phyloP scores from a whole-genome alignment of 2,329 filamentous ascomycete species.

The Eutypella sp. region DNA sequence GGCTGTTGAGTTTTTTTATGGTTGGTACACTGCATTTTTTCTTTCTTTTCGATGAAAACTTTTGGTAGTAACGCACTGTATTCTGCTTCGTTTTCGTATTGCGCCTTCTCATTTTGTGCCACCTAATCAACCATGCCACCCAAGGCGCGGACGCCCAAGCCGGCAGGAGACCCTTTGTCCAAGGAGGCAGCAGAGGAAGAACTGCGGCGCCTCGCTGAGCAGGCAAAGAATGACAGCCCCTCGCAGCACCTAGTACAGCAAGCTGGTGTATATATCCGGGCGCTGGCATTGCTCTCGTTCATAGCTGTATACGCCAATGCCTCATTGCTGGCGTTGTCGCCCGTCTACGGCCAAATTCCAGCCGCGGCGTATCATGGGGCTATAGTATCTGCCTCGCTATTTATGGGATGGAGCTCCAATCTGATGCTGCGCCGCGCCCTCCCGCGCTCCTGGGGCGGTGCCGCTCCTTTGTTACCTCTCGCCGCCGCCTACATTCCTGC shows the following conservation, averaged over 20 bases:
- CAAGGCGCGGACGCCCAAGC: constrained; percentile 20
- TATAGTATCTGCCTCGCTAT: constrained; percentile 60
- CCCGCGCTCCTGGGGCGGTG: constrained; percentile 43
- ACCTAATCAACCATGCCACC: constrained; percentile 27
- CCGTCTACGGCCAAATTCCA: constrained; percentile 83
- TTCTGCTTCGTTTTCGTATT: too few relatives aligned
- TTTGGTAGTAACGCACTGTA: too few relatives aligned
- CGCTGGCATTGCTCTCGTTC: constrained; percentile 45
- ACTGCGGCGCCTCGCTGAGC: constrained; percentile 43
- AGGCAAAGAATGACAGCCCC: constrained; percentile 27
- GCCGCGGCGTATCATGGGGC: constrained; percentile 66
- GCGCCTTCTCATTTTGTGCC: not conserved
- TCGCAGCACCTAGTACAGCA: constrained; percentile 32
- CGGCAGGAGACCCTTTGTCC: constrained; percentile 20
- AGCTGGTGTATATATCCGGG: constrained; percentile 35
- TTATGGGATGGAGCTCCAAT: constrained; percentile 68
- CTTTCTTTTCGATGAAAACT: constrained; percentile 1
- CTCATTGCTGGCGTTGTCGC: constrained; percentile 73
- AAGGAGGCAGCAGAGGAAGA: constrained; percentile 51
- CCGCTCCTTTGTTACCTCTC: constrained; percentile 58
- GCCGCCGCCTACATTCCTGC: constrained; percentile 71
- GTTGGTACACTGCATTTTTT: too few relatives aligned
- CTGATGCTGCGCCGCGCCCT: constrained; percentile 46
- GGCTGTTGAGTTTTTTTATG: constrained; percentile 29
- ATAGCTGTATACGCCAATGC: constrained; percentile 63